Evolutionary conservation across 225 moss, liverwort and hornwort species (phyloP), one percentile per base, ranked within the genome.

Genomic region (Rhytidiadelphus loreus): DNA sequence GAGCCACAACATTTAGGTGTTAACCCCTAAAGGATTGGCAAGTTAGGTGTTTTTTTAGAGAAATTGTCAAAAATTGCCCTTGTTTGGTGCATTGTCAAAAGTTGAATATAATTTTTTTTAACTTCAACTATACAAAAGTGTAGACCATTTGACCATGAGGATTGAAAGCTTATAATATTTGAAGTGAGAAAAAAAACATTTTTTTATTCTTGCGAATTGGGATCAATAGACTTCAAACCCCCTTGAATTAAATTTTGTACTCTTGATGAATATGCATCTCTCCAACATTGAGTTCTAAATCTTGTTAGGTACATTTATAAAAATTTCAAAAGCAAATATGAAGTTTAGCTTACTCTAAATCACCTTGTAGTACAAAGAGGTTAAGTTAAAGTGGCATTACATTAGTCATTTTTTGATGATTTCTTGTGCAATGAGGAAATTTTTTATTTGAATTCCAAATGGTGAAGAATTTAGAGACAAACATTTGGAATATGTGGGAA

Each of bases 21-120:
- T 48, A 74, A 32, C 0, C 1, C 3, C 17, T 10, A 13, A 39
- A 71, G 4, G 3, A 10, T 0, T 2, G 0, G 2, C 9, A 56
- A 21, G 22, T 2, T 50, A 3, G 16, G 7, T 23, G 12, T 24
- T 25, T 71, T 44, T 29, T 3, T 2, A 73, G 4, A 46, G 7
- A 46, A 74, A 48, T 12, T 32, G 48, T 32, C 7, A 48, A 74
- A 39, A 11, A 30, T 0, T 11, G 0, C 19, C 7, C 18, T 18
- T 30, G 29, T 17, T 30, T 46, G 12, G 46, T 11, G 18, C 46
- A 19, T 48, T 1, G 32, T 3, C 1, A 0, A 30, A 32, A 48
- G 30, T 2, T 19, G 4, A 19, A 6, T 11, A 11, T 44, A 46
- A 5, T 2, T 46, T 73, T 20, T 19, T 19, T 30, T 0, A 11